Base-by-base conservation (phyloP, 2,329 filamentous ascomycete genomes). In the Paraphoma sp. region DNA sequence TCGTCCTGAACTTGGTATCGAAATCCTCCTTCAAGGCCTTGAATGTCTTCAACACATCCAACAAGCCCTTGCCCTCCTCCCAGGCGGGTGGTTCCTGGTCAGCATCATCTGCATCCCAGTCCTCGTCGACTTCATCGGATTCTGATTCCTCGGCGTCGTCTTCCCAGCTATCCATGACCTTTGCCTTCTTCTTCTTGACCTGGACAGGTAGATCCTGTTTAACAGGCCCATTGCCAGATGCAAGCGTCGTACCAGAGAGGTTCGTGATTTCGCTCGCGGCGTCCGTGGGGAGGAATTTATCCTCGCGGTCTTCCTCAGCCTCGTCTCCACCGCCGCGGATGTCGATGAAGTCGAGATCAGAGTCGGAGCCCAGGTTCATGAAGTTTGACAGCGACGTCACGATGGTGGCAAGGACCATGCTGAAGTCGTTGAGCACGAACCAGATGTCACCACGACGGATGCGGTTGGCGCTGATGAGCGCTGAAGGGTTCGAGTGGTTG, bases 361-460 rank as follows among this genome's bases (percentile, higher is more conserved):
- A 78, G 6, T 75, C 77, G 3, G 75, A 65, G 10, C 76, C 77
- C 4, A 84, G 76, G 17, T 83, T 82, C 60, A 88, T 78, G 64
- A 88, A 84, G 59, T 84, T 84, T 6, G 80, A 80, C 1, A 91
- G 72, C 46, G 84, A 87, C 0, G 88, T 87, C 33, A 90, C 84
- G 61, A 95, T 91, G 9, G 91, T 91, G 0, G 89, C 88, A 0
- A 91, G 79, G 0, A 89, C 78, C 52, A 86, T 79, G 12, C 84
- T 87, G 71, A 88, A 87, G 67, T 89, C 84, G 57, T 92, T 91
- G 2, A 93, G 80, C 1, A 84, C 69, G 66, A 89, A 93, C 90
- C 90, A 93, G 8, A 91, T 82, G 45, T 92, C 88, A 4, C 85
- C 84, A 1, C 79, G 77, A 44, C 84, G 85, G 68, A 94, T 87